Evolutionary conservation across 805 yeast genomes (phyloP).

Genomic region (Ascoidea tarda): DNA sequence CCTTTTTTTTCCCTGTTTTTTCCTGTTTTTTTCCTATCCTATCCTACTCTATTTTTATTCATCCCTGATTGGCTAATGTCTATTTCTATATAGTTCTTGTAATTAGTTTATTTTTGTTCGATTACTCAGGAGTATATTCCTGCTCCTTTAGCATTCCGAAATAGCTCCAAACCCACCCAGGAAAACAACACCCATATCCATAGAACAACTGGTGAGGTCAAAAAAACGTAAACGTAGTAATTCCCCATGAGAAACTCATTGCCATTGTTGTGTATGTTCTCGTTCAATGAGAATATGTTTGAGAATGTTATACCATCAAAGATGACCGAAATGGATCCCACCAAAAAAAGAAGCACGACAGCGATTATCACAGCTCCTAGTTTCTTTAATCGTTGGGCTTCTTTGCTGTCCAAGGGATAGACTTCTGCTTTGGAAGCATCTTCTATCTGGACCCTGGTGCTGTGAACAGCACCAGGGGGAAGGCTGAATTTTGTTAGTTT

Average conservation of each 20-base stretch:
- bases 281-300: too few species aligned
- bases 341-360: too few species aligned
- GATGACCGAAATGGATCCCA: too few species aligned
- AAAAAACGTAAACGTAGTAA: constrained; percentile 20
- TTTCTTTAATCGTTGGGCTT: too few species aligned
- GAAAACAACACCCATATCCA: constrained; percentile 62
- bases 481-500: too few species aligned
- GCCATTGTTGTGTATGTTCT: too few species aligned
- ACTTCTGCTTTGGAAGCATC: too few species aligned
- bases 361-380: too few species aligned
- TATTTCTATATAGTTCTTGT: background rate
- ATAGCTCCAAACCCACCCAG: constrained; percentile 69
- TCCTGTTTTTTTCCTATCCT: background rate
- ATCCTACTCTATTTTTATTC: background rate
- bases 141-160: constrained; percentile 61
- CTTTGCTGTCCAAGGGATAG: too few species aligned
- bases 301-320: too few species aligned
- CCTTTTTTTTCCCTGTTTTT: background rate
- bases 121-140: constrained; percentile 12
- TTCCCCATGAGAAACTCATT: constrained; percentile 22
- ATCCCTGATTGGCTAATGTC: background rate
- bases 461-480: too few species aligned
- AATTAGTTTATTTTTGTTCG: background rate
- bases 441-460: too few species aligned
- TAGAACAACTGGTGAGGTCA: constrained; percentile 19